These are phyloP conservation scores for Lecanosticta acicola DNA, from an alignment of 2,329 filamentous ascomycete genomes.

Conservation along the genomic window DNA sequence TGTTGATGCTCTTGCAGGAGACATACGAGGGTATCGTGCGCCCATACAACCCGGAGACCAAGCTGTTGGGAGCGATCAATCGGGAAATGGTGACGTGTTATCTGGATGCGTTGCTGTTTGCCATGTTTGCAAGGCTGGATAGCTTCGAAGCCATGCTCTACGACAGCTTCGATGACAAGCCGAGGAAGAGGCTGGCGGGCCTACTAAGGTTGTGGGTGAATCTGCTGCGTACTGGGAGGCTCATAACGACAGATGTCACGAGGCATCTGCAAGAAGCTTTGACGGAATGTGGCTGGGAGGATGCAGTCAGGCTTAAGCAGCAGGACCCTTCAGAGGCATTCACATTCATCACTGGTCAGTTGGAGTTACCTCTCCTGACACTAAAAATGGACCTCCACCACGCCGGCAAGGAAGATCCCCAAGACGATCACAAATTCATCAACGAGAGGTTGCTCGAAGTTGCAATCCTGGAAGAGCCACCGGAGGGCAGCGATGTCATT, in stretches of 20 bases:
- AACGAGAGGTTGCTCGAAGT: conserved; percentile 88
- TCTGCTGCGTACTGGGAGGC: conserved; percentile 73
- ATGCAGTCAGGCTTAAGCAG: conserved; percentile 70
- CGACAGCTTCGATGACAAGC: conserved; percentile 67
- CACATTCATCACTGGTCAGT: conserved; percentile 83
- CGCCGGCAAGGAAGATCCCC: conserved; percentile 73
- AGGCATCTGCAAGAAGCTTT: conserved; percentile 75
- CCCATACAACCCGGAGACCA: conserved; percentile 64
- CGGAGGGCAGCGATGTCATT: conserved; percentile 56
- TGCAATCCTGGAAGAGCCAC: conserved; percentile 70
- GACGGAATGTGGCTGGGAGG: conserved; percentile 80
- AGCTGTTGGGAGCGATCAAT: conserved; percentile 81
- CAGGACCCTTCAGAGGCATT: conserved; percentile 97
- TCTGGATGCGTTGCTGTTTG: conserved; percentile 82
- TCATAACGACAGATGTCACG: conserved; percentile 81
- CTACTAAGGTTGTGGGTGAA: conserved; percentile 89
- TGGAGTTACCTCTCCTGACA: conserved; percentile 80
- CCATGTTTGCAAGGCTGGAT: conserved; percentile 87
- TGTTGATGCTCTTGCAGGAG: conserved; percentile 73
- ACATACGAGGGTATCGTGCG: conserved; percentile 74
- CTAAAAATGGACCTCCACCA: conserved; percentile 94
- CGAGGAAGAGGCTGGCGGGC: conserved; percentile 66
- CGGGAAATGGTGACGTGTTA: conserved; percentile 87
- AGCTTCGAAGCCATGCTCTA: conserved; percentile 92
- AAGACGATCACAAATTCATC: conserved; percentile 89